Percentiles rank a stretch among this genome's conserved stretches.
These are phyloP conservation scores for Mytilinidion resinicola DNA, from an alignment of 495 filamentous ascomycete genomes.

Conservation along the genomic window DNA sequence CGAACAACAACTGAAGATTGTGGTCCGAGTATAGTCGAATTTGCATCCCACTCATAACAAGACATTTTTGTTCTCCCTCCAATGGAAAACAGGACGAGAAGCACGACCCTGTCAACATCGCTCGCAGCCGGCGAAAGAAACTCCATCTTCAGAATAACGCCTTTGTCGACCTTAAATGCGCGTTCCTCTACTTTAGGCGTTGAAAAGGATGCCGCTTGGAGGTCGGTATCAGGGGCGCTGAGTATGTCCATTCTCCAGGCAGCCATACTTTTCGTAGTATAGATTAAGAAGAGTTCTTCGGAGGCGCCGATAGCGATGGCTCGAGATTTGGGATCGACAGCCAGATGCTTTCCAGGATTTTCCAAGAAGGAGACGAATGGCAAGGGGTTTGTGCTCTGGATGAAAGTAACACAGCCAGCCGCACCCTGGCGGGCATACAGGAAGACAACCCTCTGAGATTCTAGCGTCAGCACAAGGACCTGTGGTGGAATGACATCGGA, in stretches of 20 bases:
- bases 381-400: slow-evolving; percentile 51
- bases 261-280: slow-evolving; percentile 49
- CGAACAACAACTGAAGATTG: background rate
- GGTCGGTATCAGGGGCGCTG: background rate
- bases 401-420: slow-evolving; percentile 45
- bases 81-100: slow-evolving; percentile 64
- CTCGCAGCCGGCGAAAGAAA: slow-evolving; percentile 67
- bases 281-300: slow-evolving; percentile 55
- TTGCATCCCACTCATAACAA: slow-evolving; percentile 68
- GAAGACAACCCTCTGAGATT: slow-evolving; percentile 29
- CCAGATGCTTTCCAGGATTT: slow-evolving; percentile 67
- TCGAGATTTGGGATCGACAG: slow-evolving; percentile 70
- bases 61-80: slow-evolving; percentile 55
- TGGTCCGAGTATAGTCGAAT: too few species aligned
- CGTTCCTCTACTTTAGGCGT: slow-evolving; percentile 41
- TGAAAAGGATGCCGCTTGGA: background rate
- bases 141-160: slow-evolving; percentile 75
- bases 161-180: slow-evolving; percentile 52
- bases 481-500: slow-evolving; percentile 57
- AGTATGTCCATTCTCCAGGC: slow-evolving; percentile 7
- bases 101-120: slow-evolving; percentile 63
- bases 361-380: slow-evolving; percentile 49
- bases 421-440: slow-evolving; percentile 46
- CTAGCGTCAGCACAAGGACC: slow-evolving; percentile 64
- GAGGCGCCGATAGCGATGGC: slow-evolving; percentile 60